Base-by-base conservation (phyloP, 768 basidiomycete genomes). In the Mycena venus region DNA sequence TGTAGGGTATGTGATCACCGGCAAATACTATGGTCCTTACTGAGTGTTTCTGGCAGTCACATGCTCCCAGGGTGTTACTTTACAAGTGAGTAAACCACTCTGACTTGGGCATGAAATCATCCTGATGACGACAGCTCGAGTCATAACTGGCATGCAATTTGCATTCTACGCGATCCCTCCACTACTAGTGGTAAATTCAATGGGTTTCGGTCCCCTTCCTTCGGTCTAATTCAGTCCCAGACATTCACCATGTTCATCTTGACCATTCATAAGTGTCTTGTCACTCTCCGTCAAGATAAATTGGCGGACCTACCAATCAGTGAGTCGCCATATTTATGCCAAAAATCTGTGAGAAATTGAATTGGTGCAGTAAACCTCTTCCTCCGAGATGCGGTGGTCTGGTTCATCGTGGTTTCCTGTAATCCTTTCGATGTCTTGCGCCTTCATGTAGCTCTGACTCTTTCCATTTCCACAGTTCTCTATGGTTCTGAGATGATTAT, bases 91-190 rank as follows among this genome's bases (percentile, higher is more conserved):
- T 38, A 15, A 25, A 34, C 29, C 29, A 27, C 44, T n/a, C 1
- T 12, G 5, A 0, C n/a, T 12, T 29, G 11, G 3, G 49, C 25
- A 12, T 47, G 19, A 15, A 36, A 49, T 23, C 19, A 38, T 34
- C 2, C 12, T n/a, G n/a, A 63, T 15, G 7, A 31, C 15, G 21
- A 31, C 34, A 73, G 65, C 59, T 4, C 19, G 49, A 19, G 23
- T 62, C 10, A 73, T 67, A 65, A 42, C 29, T 25, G 40, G 44
- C 40, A 2, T 23, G 11, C 31, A 53, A 31, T 68, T 73, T 17
- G 64, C 65, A 6, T 62, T 73, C 59, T 73, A 67, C 51, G 72
- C 65, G n/a, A 4, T 73, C 14, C 72, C 72, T 6, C 72, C 72
- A 10, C 65, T 68, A 0, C 21, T 68, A 0, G 65, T 73, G 65